These are phyloP conservation scores for Ophiostoma quercus DNA, from an alignment of 2,329 filamentous ascomycete genomes.

Conservation along the genomic window DNA sequence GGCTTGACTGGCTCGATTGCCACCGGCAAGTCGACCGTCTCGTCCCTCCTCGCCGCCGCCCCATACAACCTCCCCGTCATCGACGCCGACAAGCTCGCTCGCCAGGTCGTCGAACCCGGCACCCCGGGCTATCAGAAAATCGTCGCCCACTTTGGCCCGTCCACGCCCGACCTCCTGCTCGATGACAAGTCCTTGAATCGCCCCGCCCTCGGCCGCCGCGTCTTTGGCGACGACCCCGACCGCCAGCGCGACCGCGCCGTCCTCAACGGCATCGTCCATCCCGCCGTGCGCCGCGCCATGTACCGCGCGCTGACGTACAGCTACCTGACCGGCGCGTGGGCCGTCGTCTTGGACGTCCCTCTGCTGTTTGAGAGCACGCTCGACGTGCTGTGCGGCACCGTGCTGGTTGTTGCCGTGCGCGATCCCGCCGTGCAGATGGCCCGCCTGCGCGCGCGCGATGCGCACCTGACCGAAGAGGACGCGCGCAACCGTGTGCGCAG, in stretches of 20 bases:
- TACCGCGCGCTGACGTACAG: constrained; percentile 65
- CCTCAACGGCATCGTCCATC: constrained; percentile 88
- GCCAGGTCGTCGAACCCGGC: constrained; percentile 89
- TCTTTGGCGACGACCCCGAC: constrained; percentile 76
- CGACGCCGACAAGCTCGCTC: constrained; percentile 88
- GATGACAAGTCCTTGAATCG: constrained; percentile 57
- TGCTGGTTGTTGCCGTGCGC: constrained; percentile 78
- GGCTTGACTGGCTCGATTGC: constrained; percentile 96
- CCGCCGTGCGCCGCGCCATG: constrained; percentile 79
- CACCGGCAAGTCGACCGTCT: constrained; percentile 96
- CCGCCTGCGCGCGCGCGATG: constrained; percentile 67
- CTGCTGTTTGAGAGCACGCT: constrained; percentile 84
- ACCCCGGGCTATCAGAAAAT: constrained; percentile 79
- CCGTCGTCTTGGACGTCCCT: constrained; percentile 86
- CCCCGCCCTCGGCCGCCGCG: constrained; percentile 73
- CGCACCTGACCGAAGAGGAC: constrained; percentile 75
- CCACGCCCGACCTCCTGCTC: constrained; percentile 79
- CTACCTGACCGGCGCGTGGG: constrained; percentile 75
- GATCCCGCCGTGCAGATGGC: constrained; percentile 79
- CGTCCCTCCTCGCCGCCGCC: constrained; percentile 68
- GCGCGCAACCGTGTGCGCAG: constrained; percentile 80
- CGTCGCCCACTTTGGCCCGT: constrained; percentile 71
- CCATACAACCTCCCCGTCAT: constrained; percentile 86
- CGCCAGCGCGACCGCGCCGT: constrained; percentile 65
- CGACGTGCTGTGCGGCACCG: constrained; percentile 77